Base-by-base conservation (phyloP, 2,329 filamentous ascomycete genomes). In the Aspergillus cejpii region DNA sequence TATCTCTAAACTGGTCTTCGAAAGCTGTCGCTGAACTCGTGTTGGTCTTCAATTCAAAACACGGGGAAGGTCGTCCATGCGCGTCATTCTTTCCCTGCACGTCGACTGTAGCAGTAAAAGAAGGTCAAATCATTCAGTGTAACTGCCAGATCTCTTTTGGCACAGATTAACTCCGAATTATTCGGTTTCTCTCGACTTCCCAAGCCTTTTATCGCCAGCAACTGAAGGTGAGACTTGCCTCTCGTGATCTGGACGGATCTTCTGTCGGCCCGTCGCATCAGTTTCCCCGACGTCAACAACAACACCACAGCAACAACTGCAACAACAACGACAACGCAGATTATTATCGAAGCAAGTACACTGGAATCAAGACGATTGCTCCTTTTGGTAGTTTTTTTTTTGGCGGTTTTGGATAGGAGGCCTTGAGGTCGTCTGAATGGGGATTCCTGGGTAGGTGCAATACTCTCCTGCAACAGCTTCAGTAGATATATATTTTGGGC, bases 401-500 rank as follows among this genome's bases (percentile, higher is more conserved):
- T 46, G 37, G 41, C 17, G 17, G 20, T 24, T 45, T 38, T 21
- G 28, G 24, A 12, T 19, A 40, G 28, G 39, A 34, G 8, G n/a
- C 19, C 29, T 19, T 39, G 31, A 17, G 15, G 39, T 24, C 15
- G 37, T 44, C 53, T 45, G 39, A 37, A 72, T 72, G 69, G 69
- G 69, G 39, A 72, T 72, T 41, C 69, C 69, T 33, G 69, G 69
- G 69, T 71, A 63, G 56, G 66, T 60, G 6, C 2, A 27, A 20
- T 17, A 5, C n/a, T 7, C 27, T 39, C 21, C 36, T 20, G 12
- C 11, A 3, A 12, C 23, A 14, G 34, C 14, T 14, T n/a, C n/a
- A 36, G 19, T 17, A 28, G 24, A 49, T 26, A 51, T 44, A 52
- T 46, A 45, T 50, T 10, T 12, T 24, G 23, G n/a, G n/a, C n/a